A percentile compares a stretch with the other conserved stretches of the same genome.
phyloP scores from a whole-genome alignment of 225 moss, liverwort and hornwort species.

The Thuidium tamariscinum region DNA sequence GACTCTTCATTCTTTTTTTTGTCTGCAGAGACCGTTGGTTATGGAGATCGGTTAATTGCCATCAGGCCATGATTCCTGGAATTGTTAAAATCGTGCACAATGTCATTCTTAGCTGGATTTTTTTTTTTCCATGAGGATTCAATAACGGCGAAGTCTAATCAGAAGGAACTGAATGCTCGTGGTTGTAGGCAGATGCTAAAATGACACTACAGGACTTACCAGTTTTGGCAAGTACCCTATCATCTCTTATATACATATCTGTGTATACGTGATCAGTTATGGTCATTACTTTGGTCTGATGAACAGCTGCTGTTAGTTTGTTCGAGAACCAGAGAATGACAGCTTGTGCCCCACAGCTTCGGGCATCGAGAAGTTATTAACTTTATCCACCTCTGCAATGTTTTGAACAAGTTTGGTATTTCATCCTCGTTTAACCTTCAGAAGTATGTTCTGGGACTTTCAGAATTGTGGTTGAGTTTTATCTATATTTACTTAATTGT shows the following conservation, averaged over 20 bases:
- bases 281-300: not conserved
- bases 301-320: not conserved
- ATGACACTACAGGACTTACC: not conserved
- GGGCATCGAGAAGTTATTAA: not conserved
- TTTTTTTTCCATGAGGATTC: not conserved
- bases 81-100: not conserved
- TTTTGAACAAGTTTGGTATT: not conserved
- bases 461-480: not conserved
- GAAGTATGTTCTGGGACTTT: not conserved
- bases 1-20: not conserved
- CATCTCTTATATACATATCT: not conserved
- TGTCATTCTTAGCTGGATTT: not conserved
- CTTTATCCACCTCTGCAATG: not conserved
- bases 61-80: constrained; percentile 60
- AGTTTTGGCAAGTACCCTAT: not conserved
- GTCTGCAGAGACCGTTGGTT: constrained; percentile 73
- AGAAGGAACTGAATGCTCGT: not conserved
- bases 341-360: not conserved
- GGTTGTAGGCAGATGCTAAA: not conserved
- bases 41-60: constrained; percentile 78
- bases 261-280: not conserved
- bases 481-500: not conserved
- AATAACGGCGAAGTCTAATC: not conserved
- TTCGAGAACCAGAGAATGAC: not conserved
- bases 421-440: not conserved